These are phyloP conservation scores for Fusarium marasasianum DNA, from an alignment of 2,329 filamentous ascomycete genomes.

Conservation along the genomic window DNA sequence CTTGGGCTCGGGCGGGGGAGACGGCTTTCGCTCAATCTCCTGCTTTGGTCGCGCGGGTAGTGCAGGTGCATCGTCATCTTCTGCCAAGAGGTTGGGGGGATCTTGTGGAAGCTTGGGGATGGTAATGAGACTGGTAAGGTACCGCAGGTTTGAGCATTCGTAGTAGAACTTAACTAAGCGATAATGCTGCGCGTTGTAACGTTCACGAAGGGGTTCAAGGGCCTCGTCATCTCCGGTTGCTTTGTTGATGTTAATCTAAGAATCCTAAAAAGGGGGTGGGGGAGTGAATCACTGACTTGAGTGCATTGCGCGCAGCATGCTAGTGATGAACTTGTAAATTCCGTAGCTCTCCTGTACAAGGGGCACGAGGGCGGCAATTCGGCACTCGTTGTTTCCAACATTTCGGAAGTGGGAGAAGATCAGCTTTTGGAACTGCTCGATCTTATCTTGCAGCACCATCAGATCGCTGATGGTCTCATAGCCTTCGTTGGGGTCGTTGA, in stretches of 20 bases:
- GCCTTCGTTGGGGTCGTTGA: slow-evolving; percentile 98
- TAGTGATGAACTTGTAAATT: slow-evolving; percentile 99
- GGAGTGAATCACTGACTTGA: slow-evolving; percentile 69
- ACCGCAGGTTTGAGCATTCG: slow-evolving; percentile 96
- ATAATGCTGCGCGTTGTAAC: slow-evolving; percentile 97
- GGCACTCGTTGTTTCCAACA: slow-evolving; percentile 93
- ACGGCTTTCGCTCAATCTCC: slow-evolving; percentile 74
- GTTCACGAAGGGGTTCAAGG: slow-evolving; percentile 83
- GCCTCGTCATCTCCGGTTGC: slow-evolving; percentile 94
- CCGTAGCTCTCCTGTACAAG: slow-evolving; percentile 98
- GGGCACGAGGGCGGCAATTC: slow-evolving; percentile 92
- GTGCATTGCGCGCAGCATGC: slow-evolving; percentile 99
- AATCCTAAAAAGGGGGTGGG: not conserved
- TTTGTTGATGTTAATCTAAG: slow-evolving; percentile 47
- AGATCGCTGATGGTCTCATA: slow-evolving; percentile 96
- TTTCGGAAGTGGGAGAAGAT: slow-evolving; percentile 97
- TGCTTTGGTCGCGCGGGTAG: slow-evolving; percentile 83
- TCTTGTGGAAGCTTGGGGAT: slow-evolving; percentile 96
- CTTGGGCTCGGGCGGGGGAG: slow-evolving; percentile 73
- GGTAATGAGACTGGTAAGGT: slow-evolving; percentile 94
- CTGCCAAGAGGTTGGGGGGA: slow-evolving; percentile 85
- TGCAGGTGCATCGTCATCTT: slow-evolving; percentile 85
- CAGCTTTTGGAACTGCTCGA: slow-evolving; percentile 97
- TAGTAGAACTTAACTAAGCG: slow-evolving; percentile 98
- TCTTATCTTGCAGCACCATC: slow-evolving; percentile 97